Evolutionary conservation across 768 basidiomycete genomes (phyloP).

Genomic region (Tulasnella calospora): DNA sequence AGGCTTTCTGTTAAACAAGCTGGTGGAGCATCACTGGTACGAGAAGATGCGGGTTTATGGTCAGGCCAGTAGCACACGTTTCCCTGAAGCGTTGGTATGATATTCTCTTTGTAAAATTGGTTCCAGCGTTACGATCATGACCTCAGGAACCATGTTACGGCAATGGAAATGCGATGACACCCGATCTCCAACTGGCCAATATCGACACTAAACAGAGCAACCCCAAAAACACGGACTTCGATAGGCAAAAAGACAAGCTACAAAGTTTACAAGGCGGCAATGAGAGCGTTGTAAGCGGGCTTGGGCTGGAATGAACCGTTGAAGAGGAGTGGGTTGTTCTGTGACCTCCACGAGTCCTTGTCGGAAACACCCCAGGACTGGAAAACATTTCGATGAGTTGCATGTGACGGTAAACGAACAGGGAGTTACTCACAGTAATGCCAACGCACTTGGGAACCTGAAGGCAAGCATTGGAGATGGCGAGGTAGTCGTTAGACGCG

Average conservation of each 20-base stretch:
- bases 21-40: not conserved
- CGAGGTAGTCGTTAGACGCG: not conserved
- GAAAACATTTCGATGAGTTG: not conserved
- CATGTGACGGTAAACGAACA: not conserved
- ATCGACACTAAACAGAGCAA: not conserved
- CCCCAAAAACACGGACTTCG: not conserved
- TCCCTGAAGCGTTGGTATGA: too few species aligned
- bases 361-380: constrained; percentile 21
- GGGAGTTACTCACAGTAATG: constrained; percentile 12
- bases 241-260: not conserved
- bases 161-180: not conserved
- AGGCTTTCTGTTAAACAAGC: not conserved
- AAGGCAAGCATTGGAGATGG: constrained; percentile 10
- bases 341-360: constrained; percentile 16
- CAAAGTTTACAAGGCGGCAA: not conserved
- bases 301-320: constrained; percentile 15
- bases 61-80: too few species aligned
- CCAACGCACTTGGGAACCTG: constrained; percentile 20
- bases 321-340: constrained; percentile 22
- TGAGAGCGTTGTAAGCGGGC: constrained; percentile 18
- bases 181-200: not conserved
- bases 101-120: not conserved
- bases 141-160: not conserved
- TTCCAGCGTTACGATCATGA: not conserved
- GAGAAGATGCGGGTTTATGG: not conserved